Base-by-base conservation (phyloP, 441 rosid species). In the Pelargonium cotyledonis region DNA sequence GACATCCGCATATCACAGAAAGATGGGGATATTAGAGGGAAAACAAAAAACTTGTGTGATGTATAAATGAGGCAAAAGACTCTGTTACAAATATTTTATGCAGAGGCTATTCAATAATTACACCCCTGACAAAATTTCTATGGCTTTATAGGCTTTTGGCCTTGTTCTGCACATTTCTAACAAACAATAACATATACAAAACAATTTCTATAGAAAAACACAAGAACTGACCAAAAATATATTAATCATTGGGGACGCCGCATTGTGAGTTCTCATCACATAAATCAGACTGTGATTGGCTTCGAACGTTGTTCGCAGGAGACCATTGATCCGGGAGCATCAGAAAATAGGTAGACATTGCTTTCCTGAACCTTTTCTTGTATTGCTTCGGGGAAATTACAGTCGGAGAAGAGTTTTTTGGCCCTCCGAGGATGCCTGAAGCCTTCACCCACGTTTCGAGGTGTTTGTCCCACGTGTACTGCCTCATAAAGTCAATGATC, bases 311-410 rank as follows among this genome's bases (percentile, higher is more conserved):
- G 61, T 72, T 38, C 18, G 89, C 85, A 53, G 99, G 91, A n/a
- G 92, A 89, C 99, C 97, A 92, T 23, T 90, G 93, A 84, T 92
- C 97, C 14, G 99, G 98, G 70, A 95, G 88, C 99, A 92, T 92
- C 71, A 95, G 83, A 72, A 90, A 95, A 82, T 92, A 92, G 31
- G 97, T 80, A 44, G 92, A 82, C 98, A 92, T 90, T 1, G 99
- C 98, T 80, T 92, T 95, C 81, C 99, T 84, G 81, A 92, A 95
- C 73, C 99, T 80, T 75, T 87, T 92, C 86, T 95, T 95, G 85
- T 92, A 90, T 74, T 95, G 95, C 83, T 86, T 85, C 10, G 98
- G 99, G 23, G 98, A 92, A 16, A 95, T 92, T n/a, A 95, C 98
- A 0, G 99, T 89, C 29, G 98, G 99, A 9, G 92, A 65, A 55